These are phyloP conservation scores for Fragilaria radians DNA, from an alignment of 108 stramenopile species.

Conservation along the genomic window DNA sequence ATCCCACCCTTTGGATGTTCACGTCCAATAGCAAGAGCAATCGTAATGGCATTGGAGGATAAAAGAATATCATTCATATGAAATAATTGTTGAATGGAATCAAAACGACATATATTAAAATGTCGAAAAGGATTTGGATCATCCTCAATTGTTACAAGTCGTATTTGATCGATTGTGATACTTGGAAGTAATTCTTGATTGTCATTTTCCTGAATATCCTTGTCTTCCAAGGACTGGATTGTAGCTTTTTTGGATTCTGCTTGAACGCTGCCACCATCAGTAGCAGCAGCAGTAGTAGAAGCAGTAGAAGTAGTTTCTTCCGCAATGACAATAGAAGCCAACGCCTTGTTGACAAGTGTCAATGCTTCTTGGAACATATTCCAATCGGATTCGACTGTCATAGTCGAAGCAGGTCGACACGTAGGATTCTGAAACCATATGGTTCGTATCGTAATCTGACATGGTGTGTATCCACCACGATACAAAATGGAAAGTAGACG, in stretches of 20 bases:
- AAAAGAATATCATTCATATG: neutral
- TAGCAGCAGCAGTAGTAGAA: too few species aligned
- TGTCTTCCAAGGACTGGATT: neutral
- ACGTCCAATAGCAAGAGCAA: neutral
- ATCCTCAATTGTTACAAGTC: neutral
- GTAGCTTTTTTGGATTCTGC: neutral
- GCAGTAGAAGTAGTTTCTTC: too few species aligned
- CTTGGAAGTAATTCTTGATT: too few species aligned
- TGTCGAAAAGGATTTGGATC: neutral
- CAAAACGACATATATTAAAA: neutral
- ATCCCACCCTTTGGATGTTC: neutral
- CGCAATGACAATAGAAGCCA: too few species aligned
- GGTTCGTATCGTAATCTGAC: constrained; percentile 3
- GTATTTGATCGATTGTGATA: neutral
- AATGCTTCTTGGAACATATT: too few species aligned
- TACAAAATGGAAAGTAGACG: constrained; percentile 47
- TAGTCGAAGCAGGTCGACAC: constrained; percentile 11
- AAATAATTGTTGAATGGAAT: neutral
- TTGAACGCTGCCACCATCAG: neutral
- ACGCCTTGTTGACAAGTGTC: too few species aligned
- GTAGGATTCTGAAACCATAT: constrained; percentile 17
- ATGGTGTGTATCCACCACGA: constrained; percentile 64
- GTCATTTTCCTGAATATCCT: neutral
- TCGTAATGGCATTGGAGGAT: neutral
- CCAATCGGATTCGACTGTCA: too few species aligned